Base-by-base conservation (phyloP, 768 basidiomycete species). In the Boletus fagicola region DNA sequence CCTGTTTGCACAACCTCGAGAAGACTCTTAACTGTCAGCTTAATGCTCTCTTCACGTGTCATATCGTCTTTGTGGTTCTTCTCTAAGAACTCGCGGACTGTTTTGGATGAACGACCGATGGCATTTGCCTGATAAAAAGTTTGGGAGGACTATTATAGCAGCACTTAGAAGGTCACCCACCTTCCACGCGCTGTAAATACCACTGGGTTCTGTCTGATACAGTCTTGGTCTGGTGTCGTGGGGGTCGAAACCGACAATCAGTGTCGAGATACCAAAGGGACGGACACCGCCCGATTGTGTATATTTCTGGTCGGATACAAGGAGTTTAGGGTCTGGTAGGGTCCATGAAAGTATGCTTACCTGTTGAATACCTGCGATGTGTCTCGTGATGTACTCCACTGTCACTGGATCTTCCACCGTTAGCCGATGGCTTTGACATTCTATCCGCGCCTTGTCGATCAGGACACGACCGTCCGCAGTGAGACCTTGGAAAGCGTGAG, bases 141-240 rank as follows among this genome's bases (percentile, higher is more conserved):
- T 20, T 24, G 30, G 20, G 28, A 36, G 50, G 38, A 43, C 26
- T 7, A n/a, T 53, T 22, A 33, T 12, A 15, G 49, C n/a, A 38
- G 26, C 18, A 18, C 38, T 20, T 2, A 53, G 46, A 44, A 12
- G 7, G 10, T 16, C 7, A 54, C 73, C 6, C 47, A 91, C 95
- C 87, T 98, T 99, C 97, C 97, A 99, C 33, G 94, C 93, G 62
- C 90, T 94, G 75, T 95, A 98, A 62, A 98, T 98, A 20, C 97
- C 97, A 69, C 91, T 92, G 1, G 97, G 97, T 73, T 99, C 97
- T 12, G 97, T 98, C 75, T 94, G 90, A 75, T 98, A 99, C 33
- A 99, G 77, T 54, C 91, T 85, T 45, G 97, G 97, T 60, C 80
- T 81, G 45, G 80, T 80, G 67, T 96, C 95, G 71, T 96, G 78